phyloP scores from a whole-genome alignment of 139 green algal species.

The Chlorella sp. region DNA sequence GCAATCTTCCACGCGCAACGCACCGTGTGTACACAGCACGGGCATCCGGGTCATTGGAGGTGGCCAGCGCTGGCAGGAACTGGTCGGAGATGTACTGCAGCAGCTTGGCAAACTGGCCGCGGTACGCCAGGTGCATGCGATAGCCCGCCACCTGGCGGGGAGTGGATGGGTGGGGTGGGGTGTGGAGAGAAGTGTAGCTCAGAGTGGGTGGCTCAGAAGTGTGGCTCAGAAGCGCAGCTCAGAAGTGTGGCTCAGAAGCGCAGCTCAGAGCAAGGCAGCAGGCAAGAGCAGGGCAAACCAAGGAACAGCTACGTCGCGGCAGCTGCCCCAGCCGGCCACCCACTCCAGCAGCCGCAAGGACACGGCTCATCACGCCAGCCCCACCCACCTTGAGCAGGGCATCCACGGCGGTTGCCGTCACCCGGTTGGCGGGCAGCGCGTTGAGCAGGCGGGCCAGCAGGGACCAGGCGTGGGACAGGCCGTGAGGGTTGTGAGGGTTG shows the following conservation, averaged over 20 bases:
- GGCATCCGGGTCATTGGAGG: slow-evolving; percentile 45
- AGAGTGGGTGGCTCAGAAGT: too few relatives aligned
- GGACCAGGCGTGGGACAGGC: slow-evolving; percentile 62
- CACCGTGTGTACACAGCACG: slow-evolving; percentile 49
- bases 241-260: too few relatives aligned
- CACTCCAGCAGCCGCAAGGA: too few relatives aligned
- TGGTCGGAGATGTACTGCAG: slow-evolving; percentile 52
- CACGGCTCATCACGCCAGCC: too few relatives aligned
- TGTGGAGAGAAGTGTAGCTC: too few relatives aligned
- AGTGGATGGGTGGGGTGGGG: background rate
- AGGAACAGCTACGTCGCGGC: too few relatives aligned
- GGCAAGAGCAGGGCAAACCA: too few relatives aligned
- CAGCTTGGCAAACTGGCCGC: slow-evolving; percentile 69
- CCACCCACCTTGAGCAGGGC: slow-evolving; percentile 58
- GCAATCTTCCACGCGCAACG: background rate
- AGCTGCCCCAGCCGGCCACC: too few relatives aligned
- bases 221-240: too few relatives aligned
- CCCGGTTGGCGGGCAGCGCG: slow-evolving; percentile 62
- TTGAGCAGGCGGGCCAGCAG: slow-evolving; percentile 70
- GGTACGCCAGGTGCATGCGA: slow-evolving; percentile 53
- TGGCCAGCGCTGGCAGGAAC: slow-evolving; percentile 57
- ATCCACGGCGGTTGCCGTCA: slow-evolving; percentile 65
- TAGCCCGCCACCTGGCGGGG: slow-evolving; percentile 53
- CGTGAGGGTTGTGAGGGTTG: slow-evolving; percentile 52
- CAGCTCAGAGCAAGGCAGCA: too few relatives aligned